A percentile compares a stretch with the other conserved stretches of the same genome.
Evolutionary conservation across 306 rosid species (phyloP).

Genomic region (Carpinus viminea): DNA sequence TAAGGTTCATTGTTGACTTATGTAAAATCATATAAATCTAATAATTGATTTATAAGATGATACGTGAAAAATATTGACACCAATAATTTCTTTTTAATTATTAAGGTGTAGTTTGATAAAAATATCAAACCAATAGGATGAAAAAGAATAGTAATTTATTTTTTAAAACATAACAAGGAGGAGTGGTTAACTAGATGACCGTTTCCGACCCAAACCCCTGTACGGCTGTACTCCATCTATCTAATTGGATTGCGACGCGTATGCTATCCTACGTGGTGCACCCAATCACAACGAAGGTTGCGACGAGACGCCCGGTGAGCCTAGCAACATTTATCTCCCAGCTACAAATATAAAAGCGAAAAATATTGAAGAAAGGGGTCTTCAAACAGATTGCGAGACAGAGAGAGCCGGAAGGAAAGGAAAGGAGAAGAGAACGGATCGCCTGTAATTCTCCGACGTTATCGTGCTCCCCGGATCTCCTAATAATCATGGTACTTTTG

Average conservation of each 20-base stretch:
- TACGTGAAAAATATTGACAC: too few relatives aligned
- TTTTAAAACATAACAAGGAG: too few relatives aligned
- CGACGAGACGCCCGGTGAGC: not conserved
- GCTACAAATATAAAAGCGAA: not conserved
- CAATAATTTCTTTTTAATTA: too few relatives aligned
- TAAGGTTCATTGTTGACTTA: too few relatives aligned
- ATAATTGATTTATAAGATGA: too few relatives aligned
- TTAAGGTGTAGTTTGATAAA: too few relatives aligned
- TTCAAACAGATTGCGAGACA: not conserved
- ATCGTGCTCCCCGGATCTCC: slow-evolving; percentile 20
- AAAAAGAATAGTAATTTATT: too few relatives aligned
- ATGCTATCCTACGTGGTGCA: not conserved
- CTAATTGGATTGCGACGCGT: not conserved
- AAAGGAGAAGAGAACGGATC: not conserved
- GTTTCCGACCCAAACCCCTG: not conserved
- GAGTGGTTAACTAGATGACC: too few relatives aligned
- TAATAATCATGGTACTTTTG: slow-evolving; percentile 31
- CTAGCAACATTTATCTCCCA: not conserved
- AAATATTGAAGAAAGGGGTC: not conserved
- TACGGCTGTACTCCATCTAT: not conserved
- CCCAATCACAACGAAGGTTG: not conserved
- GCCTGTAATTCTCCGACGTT: slow-evolving; percentile 17
- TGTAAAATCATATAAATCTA: too few relatives aligned
- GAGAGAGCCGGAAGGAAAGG: not conserved
- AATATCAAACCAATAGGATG: too few relatives aligned